Base-by-base conservation (phyloP, 2,329 filamentous ascomycete species). In the Fonsecaea multimorphosa region DNA sequence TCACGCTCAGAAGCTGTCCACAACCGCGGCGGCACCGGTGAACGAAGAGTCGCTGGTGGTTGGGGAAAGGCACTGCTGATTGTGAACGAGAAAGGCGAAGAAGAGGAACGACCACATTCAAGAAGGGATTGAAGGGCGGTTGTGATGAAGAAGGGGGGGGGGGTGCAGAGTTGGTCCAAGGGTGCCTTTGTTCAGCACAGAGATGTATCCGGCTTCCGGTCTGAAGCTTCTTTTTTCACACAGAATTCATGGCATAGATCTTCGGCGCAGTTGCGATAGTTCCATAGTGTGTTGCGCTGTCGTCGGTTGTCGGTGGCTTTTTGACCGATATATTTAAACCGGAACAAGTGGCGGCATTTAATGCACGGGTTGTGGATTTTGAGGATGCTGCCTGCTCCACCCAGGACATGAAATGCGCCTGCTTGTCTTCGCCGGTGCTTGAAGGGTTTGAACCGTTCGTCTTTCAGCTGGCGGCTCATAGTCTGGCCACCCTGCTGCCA, bases 141-240 rank as follows among this genome's bases (percentile, higher is more conserved):
- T 40, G 56, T 58, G 56, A 58, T 58, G 34, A 58, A 31, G 55
- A 44, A 16, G 34, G 55, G 22, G 27, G 53, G 29, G 29, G 29
- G 29, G 29, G 3, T 31, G 8, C n/a, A 58, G 19, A 29, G 22
- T 46, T 46, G 56, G 56, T 58, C 19, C 36, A 58, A 58, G 56
- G 36, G 34, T 58, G 56, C 56, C 36, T 58, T 46, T 58, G 56
- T 58, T 58, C 56, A 58, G 56, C 56, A 46, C 56, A 58, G 56
- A 58, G 56, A 58, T 46, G 36, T 27, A 46, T 31, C 16, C 36
- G 34, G 36, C 9, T 58, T 16, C 36, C 34, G 56, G 56, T 58
- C 34, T 58, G 36, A 58, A 29, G 32, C 56, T 58, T 58, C 46
- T 34, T 58, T 31, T 16, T 58, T 58, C 27, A 6, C 22, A 7